Percentiles rank a stretch among this genome's conserved stretches.
These are phyloP conservation scores for Recurvomyces mirabilis DNA, from an alignment of 495 filamentous ascomycete species.

Conservation along the genomic window DNA sequence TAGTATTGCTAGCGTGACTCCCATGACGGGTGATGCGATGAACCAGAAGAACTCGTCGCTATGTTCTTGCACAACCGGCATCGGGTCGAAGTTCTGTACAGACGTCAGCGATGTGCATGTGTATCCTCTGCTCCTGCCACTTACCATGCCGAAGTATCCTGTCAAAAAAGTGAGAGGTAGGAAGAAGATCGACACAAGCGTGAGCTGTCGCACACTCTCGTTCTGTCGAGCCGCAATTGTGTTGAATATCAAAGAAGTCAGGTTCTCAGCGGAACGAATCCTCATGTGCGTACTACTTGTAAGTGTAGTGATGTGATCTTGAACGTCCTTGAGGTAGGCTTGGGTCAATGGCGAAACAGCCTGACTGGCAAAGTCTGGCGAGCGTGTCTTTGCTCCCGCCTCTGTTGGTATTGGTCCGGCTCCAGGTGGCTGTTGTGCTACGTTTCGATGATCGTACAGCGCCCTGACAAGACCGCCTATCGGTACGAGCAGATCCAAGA, in stretches of 20 bases:
- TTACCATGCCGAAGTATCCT: slow-evolving; percentile 48
- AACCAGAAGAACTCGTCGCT: slow-evolving; percentile 19
- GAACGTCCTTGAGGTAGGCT: slow-evolving; percentile 57
- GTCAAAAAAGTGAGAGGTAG: slow-evolving; percentile 76
- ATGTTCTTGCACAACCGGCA: slow-evolving; percentile 11
- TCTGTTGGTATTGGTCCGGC: neutral
- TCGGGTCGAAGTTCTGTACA: slow-evolving; percentile 45
- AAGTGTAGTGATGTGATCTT: slow-evolving; percentile 79
- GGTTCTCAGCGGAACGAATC: slow-evolving; percentile 64
- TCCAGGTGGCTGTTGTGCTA: neutral
- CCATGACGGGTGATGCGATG: slow-evolving; percentile 15
- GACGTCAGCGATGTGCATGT: neutral
- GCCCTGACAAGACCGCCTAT: slow-evolving; percentile 68
- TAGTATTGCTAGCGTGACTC: slow-evolving; percentile 1
- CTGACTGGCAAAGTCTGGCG: slow-evolving; percentile 37
- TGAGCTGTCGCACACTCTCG: slow-evolving; percentile 80
- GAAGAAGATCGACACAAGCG: slow-evolving; percentile 68
- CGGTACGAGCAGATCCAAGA: slow-evolving; percentile 66
- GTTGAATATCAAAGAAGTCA: slow-evolving; percentile 91
- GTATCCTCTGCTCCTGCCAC: neutral
- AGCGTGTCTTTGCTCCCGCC: slow-evolving; percentile 16
- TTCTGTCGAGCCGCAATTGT: slow-evolving; percentile 68
- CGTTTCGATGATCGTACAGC: slow-evolving; percentile 63
- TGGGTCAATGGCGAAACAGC: slow-evolving; percentile 47
- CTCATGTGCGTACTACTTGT: slow-evolving; percentile 64